These are phyloP conservation scores for Helotiales sp. DNA, from an alignment of 2,329 filamentous ascomycete genomes.

Conservation along the genomic window DNA sequence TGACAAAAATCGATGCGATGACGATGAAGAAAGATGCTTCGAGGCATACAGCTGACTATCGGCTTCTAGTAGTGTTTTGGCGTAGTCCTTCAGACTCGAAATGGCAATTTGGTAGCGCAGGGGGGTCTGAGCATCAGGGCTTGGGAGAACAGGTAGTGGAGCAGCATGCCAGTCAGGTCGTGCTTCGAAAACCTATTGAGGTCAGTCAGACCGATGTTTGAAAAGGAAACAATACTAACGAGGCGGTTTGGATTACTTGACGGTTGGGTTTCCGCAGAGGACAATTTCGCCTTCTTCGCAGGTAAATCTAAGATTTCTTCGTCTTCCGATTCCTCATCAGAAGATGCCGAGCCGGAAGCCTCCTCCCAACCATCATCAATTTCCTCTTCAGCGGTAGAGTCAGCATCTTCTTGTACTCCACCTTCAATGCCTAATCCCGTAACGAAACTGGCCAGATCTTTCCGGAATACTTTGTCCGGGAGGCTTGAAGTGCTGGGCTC, in stretches of 20 bases:
- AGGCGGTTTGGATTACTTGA: constrained; percentile 41
- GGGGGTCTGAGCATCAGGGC: constrained; percentile 50
- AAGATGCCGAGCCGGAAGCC: constrained; percentile 42
- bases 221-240: constrained; percentile 36
- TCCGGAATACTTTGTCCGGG: constrained; percentile 53
- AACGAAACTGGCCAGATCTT: constrained; percentile 59
- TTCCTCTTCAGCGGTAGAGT: constrained; percentile 42
- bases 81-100: constrained; percentile 70
- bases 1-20: constrained; percentile 93
- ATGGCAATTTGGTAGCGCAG: constrained; percentile 56
- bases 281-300: constrained; percentile 13
- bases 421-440: constrained; percentile 56
- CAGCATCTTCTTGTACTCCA: constrained; percentile 44
- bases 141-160: constrained; percentile 57
- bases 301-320: constrained; percentile 7
- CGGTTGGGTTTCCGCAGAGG: not conserved
- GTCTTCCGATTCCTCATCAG: constrained; percentile 17
- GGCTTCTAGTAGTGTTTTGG: constrained; percentile 73
- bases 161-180: constrained; percentile 71
- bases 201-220: constrained; percentile 38
- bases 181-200: constrained; percentile 59
- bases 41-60: constrained; percentile 79
- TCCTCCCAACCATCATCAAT: constrained; percentile 45
- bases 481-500: constrained; percentile 31
- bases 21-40: constrained; percentile 74